Evolutionary conservation across 345 rosid species (phyloP).

Genomic region (Euphorbia tirucalli): DNA sequence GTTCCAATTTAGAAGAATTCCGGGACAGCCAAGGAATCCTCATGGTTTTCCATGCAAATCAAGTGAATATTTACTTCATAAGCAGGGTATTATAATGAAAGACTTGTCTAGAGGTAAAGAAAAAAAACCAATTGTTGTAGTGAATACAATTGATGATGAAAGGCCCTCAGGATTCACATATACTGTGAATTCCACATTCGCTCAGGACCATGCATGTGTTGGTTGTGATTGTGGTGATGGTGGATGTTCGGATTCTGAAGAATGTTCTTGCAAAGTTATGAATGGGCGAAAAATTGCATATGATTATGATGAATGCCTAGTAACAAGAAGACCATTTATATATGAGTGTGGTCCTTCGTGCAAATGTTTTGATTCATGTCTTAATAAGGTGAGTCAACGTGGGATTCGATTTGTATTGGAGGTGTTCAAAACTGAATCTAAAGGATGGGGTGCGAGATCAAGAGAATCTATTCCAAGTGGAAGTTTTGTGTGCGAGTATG

Average conservation of each 20-base stretch:
- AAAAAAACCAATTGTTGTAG: conserved; percentile 4
- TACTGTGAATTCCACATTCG: not conserved
- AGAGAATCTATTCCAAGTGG: conserved; percentile 48
- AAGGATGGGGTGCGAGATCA: conserved; percentile 55
- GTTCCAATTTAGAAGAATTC: conserved; percentile 20
- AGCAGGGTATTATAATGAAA: not conserved
- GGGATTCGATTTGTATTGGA: conserved; percentile 45
- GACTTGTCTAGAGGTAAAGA: conserved; percentile 27
- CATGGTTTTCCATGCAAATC: not conserved
- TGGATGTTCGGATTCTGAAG: conserved; percentile 23
- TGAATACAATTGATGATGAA: conserved; percentile 8
- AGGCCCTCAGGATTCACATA: conserved; percentile 9
- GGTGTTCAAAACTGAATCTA: conserved; percentile 45
- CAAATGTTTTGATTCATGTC: conserved; percentile 44
- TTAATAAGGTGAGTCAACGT: conserved; percentile 46
- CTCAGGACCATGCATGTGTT: not conserved
- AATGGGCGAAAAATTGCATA: conserved; percentile 34
- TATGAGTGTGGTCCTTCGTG: conserved; percentile 60
- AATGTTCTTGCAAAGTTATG: conserved; percentile 47
- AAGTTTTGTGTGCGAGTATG: conserved; percentile 55
- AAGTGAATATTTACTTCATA: not conserved
- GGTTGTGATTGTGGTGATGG: conserved; percentile 22
- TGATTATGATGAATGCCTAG: conserved; percentile 28
- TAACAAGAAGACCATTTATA: conserved; percentile 33
- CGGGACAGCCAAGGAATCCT: not conserved